These are phyloP conservation scores for Desmodesmus armatus DNA, from an alignment of 139 green algal species.

Conservation along the genomic window DNA sequence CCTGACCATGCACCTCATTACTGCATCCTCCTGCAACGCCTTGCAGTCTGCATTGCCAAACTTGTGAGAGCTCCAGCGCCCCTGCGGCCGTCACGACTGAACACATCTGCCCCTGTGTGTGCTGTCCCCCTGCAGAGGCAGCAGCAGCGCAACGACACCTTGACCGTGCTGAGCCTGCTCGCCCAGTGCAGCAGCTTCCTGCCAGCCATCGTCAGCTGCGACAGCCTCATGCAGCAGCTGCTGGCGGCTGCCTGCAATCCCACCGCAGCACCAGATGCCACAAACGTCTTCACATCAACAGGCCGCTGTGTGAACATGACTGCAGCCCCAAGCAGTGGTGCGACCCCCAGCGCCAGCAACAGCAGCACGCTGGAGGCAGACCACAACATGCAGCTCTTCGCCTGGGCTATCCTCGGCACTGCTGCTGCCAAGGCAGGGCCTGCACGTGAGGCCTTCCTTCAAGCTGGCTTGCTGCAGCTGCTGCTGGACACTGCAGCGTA, in stretches of 20 bases:
- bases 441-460: neutral
- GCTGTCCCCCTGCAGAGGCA: slow-evolving; percentile 52
- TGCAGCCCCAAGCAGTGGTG: slow-evolving; percentile 38
- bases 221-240: slow-evolving; percentile 39
- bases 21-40: no score
- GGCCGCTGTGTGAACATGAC: no score
- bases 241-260: slow-evolving; percentile 53
- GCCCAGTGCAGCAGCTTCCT: slow-evolving; percentile 28
- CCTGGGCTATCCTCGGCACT: slow-evolving; percentile 43
- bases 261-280: no score
- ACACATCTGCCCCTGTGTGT: neutral
- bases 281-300: no score
- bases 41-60: no score
- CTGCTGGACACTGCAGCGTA: neutral
- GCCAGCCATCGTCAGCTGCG: neutral
- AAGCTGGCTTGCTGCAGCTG: neutral
- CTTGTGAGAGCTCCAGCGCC: no score
- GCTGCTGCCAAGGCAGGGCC: neutral
- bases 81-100: no score
- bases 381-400: slow-evolving; percentile 63
- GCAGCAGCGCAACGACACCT: slow-evolving; percentile 63
- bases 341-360: slow-evolving; percentile 37
- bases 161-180: slow-evolving; percentile 56
- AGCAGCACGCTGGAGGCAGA: slow-evolving; percentile 52
- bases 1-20: no score